Evolutionary conservation across 495 filamentous ascomycete genomes (phyloP).

Genomic region (Aspergillus hancockii): DNA sequence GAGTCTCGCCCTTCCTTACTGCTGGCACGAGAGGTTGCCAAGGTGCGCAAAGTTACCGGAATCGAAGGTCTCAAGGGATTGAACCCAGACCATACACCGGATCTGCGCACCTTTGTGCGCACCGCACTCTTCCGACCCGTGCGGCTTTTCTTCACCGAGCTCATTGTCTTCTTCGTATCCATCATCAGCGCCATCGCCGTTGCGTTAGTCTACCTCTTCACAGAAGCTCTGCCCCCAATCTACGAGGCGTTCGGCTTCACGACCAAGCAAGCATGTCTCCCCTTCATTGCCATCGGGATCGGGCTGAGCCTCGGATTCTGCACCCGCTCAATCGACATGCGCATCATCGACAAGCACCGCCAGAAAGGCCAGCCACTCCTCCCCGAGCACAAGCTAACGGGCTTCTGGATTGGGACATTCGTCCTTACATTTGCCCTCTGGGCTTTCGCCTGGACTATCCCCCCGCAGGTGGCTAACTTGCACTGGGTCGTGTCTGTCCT

Average conservation of each 20-base stretch:
- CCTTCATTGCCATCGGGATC: conserved; percentile 49
- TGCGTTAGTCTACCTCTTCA: conserved; percentile 57
- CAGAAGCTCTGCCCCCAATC: conserved; percentile 50
- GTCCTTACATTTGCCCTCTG: conserved; percentile 46
- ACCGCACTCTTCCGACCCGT: conserved; percentile 44
- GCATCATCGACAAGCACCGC: conserved; percentile 34
- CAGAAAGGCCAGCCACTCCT: conserved; percentile 29
- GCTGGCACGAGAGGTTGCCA: conserved; percentile 33
- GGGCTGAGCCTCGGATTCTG: conserved; percentile 47
- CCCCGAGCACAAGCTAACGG: conserved; percentile 54
- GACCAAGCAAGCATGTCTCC: conserved; percentile 42
- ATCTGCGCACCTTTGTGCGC: conserved; percentile 39
- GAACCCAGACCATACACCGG: conserved; percentile 45
- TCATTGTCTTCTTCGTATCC: conserved; percentile 49
- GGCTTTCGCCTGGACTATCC: conserved; percentile 56
- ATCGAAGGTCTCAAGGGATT: conserved; percentile 26
- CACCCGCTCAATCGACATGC: conserved; percentile 46
- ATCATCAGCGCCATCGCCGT: conserved; percentile 47
- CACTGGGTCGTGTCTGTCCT: conserved; percentile 49
- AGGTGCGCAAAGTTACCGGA: conserved; percentile 28
- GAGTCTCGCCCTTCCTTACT: conserved; percentile 48
- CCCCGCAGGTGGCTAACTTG: conserved; percentile 32
- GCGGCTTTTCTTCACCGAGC: conserved; percentile 49
- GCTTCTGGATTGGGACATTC: conserved; percentile 50
- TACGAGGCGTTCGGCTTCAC: conserved; percentile 47